Percentiles rank a stretch among this genome's conserved stretches.
Conservation (phyloP, 2,329 filamentous ascomycete species). For the Westerdykella ornata region DNA sequence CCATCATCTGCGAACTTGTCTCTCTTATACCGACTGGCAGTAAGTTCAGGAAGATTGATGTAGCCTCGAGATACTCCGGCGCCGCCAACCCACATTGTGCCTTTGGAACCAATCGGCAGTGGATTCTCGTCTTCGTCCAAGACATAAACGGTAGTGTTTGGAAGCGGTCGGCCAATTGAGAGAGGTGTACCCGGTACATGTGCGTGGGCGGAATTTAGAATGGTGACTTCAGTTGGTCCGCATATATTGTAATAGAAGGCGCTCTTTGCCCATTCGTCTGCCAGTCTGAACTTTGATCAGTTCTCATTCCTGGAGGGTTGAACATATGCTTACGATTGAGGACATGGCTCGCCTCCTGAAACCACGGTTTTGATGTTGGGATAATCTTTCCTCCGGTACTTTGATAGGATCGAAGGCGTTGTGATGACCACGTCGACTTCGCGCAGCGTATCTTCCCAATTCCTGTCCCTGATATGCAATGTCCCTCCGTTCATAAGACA, state of each 20-base stretch:
- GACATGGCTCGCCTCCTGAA: constrained; percentile 51
- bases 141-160: constrained; percentile 53
- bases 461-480: constrained; percentile 46
- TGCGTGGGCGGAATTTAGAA: constrained; percentile 52
- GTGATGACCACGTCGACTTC: constrained; percentile 51
- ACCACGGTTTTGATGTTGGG: constrained; percentile 50
- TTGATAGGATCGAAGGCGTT: constrained; percentile 51
- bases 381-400: constrained; percentile 44
- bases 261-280: constrained; percentile 50
- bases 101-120: constrained; percentile 44
- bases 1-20: constrained; percentile 50
- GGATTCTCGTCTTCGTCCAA: constrained; percentile 45
- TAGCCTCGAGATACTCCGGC: constrained; percentile 52
- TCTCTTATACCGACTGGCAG: constrained; percentile 44
- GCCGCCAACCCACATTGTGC: constrained; percentile 54
- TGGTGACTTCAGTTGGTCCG: constrained; percentile 55
- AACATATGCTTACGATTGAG: constrained; percentile 35
- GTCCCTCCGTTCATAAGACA: constrained; percentile 54
- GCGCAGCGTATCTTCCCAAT: constrained; percentile 45
- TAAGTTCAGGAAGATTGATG: constrained; percentile 48
- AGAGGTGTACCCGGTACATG: constrained; percentile 44
- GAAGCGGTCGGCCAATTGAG: constrained; percentile 51
- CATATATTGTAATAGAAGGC: constrained; percentile 46
- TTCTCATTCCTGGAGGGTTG: background rate
- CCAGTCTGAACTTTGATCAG: constrained; percentile 35